A percentile compares a stretch with the other conserved stretches of the same genome.
Conservation (phyloP, 306 rosid species). For the Trifolium pratense region DNA sequence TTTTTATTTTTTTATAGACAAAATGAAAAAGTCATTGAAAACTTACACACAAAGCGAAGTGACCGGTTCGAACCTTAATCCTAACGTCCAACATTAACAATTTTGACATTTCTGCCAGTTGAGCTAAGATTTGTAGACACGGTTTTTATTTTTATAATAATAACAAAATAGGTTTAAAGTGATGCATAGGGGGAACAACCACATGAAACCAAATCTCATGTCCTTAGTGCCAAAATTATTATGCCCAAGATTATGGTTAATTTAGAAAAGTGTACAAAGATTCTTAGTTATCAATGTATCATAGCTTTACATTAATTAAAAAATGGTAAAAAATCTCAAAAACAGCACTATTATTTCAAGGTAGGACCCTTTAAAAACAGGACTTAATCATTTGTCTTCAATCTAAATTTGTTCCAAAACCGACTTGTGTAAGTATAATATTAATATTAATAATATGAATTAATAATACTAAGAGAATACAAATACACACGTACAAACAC, state of each 20-base stretch:
- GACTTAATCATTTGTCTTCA: slow-evolving; percentile 25
- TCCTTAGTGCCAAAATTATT: slow-evolving; percentile 36
- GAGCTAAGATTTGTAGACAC: too few species aligned
- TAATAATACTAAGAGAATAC: slow-evolving; percentile 3
- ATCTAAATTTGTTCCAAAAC: slow-evolving; percentile 35
- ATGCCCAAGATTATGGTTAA: slow-evolving; percentile 8
- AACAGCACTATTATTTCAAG: slow-evolving; percentile 20
- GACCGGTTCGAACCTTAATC: too few species aligned
- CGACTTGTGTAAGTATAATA: background rate
- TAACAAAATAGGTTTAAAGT: slow-evolving; percentile 27
- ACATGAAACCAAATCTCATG: slow-evolving; percentile 31
- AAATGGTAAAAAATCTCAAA: slow-evolving; percentile 4
- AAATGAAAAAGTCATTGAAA: too few species aligned
- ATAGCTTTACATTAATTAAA: slow-evolving; percentile 12
- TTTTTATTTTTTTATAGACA: too few species aligned
- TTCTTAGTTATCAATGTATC: slow-evolving; percentile 2
- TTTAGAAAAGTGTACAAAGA: slow-evolving; percentile 26
- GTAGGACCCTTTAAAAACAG: slow-evolving; percentile 28
- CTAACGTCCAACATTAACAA: too few species aligned
- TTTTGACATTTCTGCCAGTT: too few species aligned
- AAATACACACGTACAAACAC: slow-evolving; percentile 23
- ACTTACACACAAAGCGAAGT: too few species aligned
- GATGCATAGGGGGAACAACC: slow-evolving; percentile 36
- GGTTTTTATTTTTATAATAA: background rate
- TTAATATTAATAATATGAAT: background rate